Evolutionary conservation across 2,329 filamentous ascomycete genomes (phyloP).

Genomic region (Ceratocystis ficicola): DNA sequence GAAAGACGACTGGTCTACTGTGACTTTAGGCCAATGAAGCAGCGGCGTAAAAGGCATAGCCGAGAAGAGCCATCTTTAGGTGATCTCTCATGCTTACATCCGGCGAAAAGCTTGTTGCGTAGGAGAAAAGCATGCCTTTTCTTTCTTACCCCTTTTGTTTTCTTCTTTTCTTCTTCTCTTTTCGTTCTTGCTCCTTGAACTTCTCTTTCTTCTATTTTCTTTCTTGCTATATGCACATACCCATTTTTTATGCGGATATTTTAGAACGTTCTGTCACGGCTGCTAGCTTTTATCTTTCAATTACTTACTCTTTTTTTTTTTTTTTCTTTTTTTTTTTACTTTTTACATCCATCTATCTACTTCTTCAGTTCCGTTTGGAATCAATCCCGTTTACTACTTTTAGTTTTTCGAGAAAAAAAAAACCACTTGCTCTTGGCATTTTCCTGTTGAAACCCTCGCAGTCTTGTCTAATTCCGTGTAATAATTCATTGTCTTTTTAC

Average conservation of each 20-base stretch:
- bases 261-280: constrained; percentile 6
- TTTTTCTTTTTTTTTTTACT: background rate
- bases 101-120: too few species aligned
- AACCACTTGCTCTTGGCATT: background rate
- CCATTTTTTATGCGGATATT: background rate
- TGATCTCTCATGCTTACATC: background rate
- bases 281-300: constrained; percentile 9
- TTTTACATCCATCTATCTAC: constrained; percentile 18
- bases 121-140: too few species aligned
- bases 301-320: background rate
- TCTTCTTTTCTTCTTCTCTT: background rate
- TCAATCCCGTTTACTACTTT: constrained; percentile 18
- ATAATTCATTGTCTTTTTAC: background rate
- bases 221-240: background rate
- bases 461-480: background rate
- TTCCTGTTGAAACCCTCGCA: background rate
- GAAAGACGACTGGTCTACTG: too few species aligned
- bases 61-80: background rate
- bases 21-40: too few species aligned
- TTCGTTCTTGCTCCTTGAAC: background rate
- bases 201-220: constrained; percentile 15
- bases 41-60: background rate
- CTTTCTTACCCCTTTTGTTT: too few species aligned
- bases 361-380: constrained; percentile 22
- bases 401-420: background rate